Base-by-base conservation (phyloP, 2,329 filamentous ascomycete genomes). In the Alternaria solani region DNA sequence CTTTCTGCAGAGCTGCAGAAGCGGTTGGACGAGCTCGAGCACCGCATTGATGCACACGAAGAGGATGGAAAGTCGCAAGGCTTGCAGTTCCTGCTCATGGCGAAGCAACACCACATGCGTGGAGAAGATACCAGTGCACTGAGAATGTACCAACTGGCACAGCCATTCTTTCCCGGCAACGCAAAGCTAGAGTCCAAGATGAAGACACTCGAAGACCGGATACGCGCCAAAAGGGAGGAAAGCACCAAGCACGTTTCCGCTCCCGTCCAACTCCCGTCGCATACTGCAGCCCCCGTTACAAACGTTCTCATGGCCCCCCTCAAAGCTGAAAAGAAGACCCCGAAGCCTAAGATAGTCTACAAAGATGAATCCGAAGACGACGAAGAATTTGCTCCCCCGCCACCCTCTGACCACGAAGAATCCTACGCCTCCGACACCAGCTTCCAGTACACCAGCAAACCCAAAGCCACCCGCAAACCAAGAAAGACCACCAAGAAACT, bases 101-200 rank as follows among this genome's bases (percentile, higher is more conserved):
- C 93, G 1, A 91, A 95, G 66, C 93, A 97, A 75, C 91, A 96
- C 73, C 93, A 94, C 74, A 92, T 93, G 53, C 86, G 88, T 4
- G 93, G 93, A 2, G 92, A 97, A 67, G 89, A 96, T 52, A 83
- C 82, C 4, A 91, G 87, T 34, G 93, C 94, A 0, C 80, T 98
- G 61, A 88, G 88, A 68, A 94, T 95, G 88, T 97, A 96, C 74
- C 90, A 94, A 75, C 83, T 92, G 65, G 94, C 94, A 0, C 80
- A 93, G 53, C 91, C 92, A 0, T 95, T 88, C 78, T 98, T 98
- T 70, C 94, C 94, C 0, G 89, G 88, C 1, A 95, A 97, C 75
- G 85, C 88, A 49, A 97, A 94, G 79, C 83, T 90, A n/a, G 80
- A 80, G 28, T 64, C 75, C 32, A 89, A 88, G 75, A 88, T 89